phyloP scores from a whole-genome alignment of 2,329 filamentous ascomycete species.

The Thelonectria blattea region DNA sequence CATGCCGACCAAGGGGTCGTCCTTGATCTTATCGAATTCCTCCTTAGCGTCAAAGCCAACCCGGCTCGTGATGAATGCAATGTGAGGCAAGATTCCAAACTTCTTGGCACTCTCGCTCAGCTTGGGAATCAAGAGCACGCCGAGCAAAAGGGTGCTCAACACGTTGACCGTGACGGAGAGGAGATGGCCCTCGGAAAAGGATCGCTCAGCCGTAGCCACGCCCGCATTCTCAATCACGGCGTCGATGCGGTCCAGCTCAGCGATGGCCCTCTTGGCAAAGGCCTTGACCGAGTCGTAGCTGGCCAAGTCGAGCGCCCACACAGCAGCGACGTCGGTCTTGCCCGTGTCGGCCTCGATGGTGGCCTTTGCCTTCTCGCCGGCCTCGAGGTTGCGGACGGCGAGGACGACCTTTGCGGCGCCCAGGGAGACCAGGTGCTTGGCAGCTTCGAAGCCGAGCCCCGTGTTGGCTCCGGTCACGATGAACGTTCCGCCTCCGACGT shows the following conservation, averaged over 20 bases:
- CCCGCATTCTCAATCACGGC: conserved; percentile 51
- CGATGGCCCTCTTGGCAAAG: conserved; percentile 43
- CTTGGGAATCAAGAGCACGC: conserved; percentile 49
- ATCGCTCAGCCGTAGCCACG: conserved; percentile 19
- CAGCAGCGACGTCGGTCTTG: conserved; percentile 14
- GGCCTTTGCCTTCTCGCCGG: conserved; percentile 16
- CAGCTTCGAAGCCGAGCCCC: conserved; percentile 49
- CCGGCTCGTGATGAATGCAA: conserved; percentile 43
- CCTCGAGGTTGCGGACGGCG: conserved; percentile 26
- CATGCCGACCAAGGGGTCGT: conserved; percentile 11
- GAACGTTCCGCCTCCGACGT: conserved; percentile 34
- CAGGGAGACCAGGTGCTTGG: conserved; percentile 46
- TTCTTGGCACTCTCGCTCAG: conserved; percentile 45
- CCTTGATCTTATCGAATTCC: conserved; percentile 13
- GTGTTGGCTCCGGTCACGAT: conserved; percentile 50
- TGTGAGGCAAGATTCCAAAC: conserved; percentile 42
- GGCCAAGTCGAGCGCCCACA: conserved; percentile 22
- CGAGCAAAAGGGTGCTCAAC: conserved; percentile 52
- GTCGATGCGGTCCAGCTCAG: conserved; percentile 48
- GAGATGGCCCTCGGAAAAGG: conserved; percentile 49
- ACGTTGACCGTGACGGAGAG: conserved; percentile 54
- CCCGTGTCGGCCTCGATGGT: conserved; percentile 22
- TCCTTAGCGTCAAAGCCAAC: conserved; percentile 10
- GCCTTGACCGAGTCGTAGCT: conserved; percentile 29
- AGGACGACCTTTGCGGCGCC: conserved; percentile 48